phyloP scores from a whole-genome alignment of 2,329 filamentous ascomycete genomes.

The Ramularia endophylla region DNA sequence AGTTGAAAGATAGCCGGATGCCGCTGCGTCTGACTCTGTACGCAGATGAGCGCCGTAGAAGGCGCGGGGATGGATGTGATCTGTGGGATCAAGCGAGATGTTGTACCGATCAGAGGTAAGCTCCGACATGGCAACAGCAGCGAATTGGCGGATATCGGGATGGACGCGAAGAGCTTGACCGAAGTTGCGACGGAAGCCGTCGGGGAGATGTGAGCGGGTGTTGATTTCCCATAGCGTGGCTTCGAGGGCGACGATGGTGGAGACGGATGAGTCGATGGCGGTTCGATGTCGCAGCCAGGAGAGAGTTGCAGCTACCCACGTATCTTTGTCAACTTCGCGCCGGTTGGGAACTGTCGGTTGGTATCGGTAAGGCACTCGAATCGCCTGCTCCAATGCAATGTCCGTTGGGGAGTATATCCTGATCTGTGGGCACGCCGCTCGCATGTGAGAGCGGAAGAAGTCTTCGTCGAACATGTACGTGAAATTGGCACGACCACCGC shows the following conservation, averaged over 20 bases:
- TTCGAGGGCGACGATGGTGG: conserved; percentile 12
- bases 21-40: conserved; percentile 28
- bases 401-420: conserved; percentile 8
- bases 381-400: background rate
- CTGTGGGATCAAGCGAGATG: conserved; percentile 8
- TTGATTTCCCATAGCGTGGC: conserved; percentile 18
- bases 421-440: conserved; percentile 17
- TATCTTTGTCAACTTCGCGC: no score
- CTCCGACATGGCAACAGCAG: conserved; percentile 27
- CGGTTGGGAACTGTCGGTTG: conserved; percentile 16
- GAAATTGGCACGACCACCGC: conserved; percentile 7
- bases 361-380: no score
- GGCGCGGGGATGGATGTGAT: conserved; percentile 18
- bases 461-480: conserved; percentile 17
- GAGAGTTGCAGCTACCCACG: background rate
- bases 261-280: no score
- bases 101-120: conserved; percentile 21
- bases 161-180: conserved; percentile 12
- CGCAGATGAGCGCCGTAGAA: conserved; percentile 35
- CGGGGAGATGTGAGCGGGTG: conserved; percentile 6
- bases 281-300: background rate
- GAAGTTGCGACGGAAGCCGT: conserved; percentile 15
- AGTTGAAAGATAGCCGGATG: conserved; percentile 20
- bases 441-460: conserved; percentile 13
- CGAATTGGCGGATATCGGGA: conserved; percentile 20